These are phyloP conservation scores for Tulasnella sp. DNA, from an alignment of 768 basidiomycete species.

Conservation along the genomic window DNA sequence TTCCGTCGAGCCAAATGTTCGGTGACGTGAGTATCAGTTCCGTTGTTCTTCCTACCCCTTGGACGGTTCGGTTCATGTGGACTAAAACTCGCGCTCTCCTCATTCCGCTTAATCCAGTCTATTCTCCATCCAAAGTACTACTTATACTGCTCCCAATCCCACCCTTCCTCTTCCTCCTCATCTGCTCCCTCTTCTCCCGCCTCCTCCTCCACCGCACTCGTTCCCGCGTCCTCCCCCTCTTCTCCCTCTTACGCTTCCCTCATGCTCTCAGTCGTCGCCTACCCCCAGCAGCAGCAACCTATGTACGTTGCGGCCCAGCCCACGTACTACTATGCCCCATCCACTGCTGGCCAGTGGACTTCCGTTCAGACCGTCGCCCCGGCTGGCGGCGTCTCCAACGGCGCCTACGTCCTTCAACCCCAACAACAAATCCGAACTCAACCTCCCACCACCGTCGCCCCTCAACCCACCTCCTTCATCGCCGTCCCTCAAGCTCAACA, in stretches of 20 bases:
- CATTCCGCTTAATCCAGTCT: conserved; percentile 18
- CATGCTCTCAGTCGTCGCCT: conserved; percentile 14
- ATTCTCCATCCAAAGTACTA: conserved; percentile 8
- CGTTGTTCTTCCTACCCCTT: neutral
- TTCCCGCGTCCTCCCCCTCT: conserved; percentile 8
- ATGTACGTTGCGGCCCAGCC: conserved; percentile 20
- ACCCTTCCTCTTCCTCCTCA: neutral
- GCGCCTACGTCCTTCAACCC: neutral
- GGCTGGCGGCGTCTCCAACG: conserved; percentile 14
- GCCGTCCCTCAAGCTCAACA: conserved; percentile 4
- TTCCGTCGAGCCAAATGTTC: conserved; percentile 10
- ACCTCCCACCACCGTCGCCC: neutral
- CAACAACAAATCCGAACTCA: conserved; percentile 8
- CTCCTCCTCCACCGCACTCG: conserved; percentile 1
- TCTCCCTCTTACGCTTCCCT: neutral
- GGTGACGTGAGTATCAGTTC: conserved; percentile 3
- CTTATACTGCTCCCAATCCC: conserved; percentile 13
- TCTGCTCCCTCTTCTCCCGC: conserved; percentile 14
- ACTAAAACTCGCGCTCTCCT: conserved; percentile 11
- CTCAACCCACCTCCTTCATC: conserved; percentile 15
- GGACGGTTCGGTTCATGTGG: conserved; percentile 7
- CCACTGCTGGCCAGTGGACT: conserved; percentile 25
- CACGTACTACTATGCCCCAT: conserved; percentile 19
- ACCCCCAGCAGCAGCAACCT: conserved; percentile 19
- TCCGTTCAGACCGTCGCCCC: conserved; percentile 6